Percentiles rank a stretch among this genome's conserved stretches.
These are phyloP conservation scores for Rhodamnia argentea DNA, from an alignment of 345 rosid genomes.

Conservation along the genomic window DNA sequence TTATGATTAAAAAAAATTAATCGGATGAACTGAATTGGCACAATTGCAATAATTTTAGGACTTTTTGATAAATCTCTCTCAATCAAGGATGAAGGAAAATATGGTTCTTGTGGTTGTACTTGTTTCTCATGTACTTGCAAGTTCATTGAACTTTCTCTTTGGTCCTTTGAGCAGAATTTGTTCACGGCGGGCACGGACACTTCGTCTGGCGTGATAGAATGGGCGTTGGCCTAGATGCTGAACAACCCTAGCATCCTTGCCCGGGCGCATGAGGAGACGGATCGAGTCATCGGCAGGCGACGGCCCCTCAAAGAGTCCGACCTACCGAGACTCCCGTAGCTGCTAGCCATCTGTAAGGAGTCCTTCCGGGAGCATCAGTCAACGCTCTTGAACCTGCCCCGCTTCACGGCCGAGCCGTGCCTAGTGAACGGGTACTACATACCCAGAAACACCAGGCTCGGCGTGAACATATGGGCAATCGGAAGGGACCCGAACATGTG, in stretches of 20 bases:
- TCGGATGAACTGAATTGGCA: too few relatives aligned
- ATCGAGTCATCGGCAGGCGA: slow-evolving; percentile 8
- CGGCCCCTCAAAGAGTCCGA: slow-evolving; percentile 36
- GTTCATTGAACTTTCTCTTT: neutral
- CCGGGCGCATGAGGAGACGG: slow-evolving; percentile 1
- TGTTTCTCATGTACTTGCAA: neutral
- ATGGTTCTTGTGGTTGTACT: neutral
- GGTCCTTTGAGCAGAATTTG: slow-evolving; percentile 18
- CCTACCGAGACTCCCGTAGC: slow-evolving; percentile 24
- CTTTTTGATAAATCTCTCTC: too few relatives aligned
- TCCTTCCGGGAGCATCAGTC: slow-evolving; percentile 47
- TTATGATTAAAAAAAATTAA: too few relatives aligned
- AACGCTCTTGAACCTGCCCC: slow-evolving; percentile 39
- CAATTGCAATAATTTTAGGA: too few relatives aligned
- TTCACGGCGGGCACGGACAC: slow-evolving; percentile 64
- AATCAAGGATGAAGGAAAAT: neutral
- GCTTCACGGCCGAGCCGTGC: slow-evolving; percentile 26
- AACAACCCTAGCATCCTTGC: slow-evolving; percentile 10
- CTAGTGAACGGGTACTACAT: slow-evolving; percentile 38
- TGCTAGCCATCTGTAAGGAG: slow-evolving; percentile 46
- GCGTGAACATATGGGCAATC: slow-evolving; percentile 57
- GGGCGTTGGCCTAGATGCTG: slow-evolving; percentile 46
- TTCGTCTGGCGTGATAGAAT: slow-evolving; percentile 47
- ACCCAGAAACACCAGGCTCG: slow-evolving; percentile 26
- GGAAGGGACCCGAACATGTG: slow-evolving; percentile 50